Evolutionary conservation across 2,329 filamentous ascomycete species (phyloP), one percentile per base, ranked within the genome.

Genomic region (Fusarium secorum): DNA sequence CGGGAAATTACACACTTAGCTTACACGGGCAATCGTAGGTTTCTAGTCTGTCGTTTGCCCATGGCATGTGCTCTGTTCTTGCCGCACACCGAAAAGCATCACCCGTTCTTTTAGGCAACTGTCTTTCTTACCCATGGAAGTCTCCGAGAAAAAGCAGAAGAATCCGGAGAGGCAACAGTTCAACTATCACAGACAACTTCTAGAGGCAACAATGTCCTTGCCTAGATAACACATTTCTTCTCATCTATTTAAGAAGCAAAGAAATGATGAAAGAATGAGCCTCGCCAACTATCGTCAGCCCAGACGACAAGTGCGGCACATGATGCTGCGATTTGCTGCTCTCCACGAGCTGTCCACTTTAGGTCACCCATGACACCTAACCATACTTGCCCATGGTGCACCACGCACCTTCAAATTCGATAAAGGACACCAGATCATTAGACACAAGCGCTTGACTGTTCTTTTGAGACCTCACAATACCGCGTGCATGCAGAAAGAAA

Each of bases 341-440:
- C 59, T 41, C 36, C 51, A 49, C 38, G 56, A 55, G 38, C 24
- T 51, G 49, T 54, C 49, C 60, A 53, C 66, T 66, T 39, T 64
- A 60, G 54, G 22, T 52, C 24, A 44, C 55, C 54, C 39, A 46
- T 61, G 26, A 45, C n/a, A 24, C 18, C 30, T 24, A 59, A 33
- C 39, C 63, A 24, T 24, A 24, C 24, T 24, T 24, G 24, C 24
- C 24, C 24, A 48, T 52, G 39, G 41, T 57, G 24, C 18, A 42
- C 49, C 46, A 41, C 39, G 39, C 42, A 60, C 54, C 48, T 48
- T 53, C 60, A 68, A 44, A 51, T 53, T 45, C 30, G 24, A 69
- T 72, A 66, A 63, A 66, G 74, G 42, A 58, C 46, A 53, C 55
- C 56, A 44, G 59, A 51, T 56, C 52, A 58, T 52, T 56, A 54